Base-by-base conservation (phyloP, 352 stramenopile species). In the Pythium oligandrum region DNA sequence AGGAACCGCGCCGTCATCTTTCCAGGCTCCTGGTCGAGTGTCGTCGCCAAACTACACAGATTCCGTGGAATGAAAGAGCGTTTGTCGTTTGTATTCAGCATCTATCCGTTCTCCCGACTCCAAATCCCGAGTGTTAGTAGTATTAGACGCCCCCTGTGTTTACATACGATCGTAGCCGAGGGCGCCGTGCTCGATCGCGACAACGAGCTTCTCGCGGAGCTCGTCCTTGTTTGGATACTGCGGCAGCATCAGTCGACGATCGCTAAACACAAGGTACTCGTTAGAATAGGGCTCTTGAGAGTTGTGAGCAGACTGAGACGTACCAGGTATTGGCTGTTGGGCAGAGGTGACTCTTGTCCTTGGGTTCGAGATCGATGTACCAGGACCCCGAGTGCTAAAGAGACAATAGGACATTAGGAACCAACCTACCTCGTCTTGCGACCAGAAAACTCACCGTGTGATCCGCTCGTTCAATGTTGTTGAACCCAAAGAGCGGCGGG, bases 81-180 rank as follows among this genome's bases (percentile, higher is more conserved):
- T 51, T 40, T 42, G n/a, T 48, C 26, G 11, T 37, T 57, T 4
- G 34, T 52, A 7, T 53, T 53, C 36, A 31, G 34, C 11, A 10
- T 31, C 9, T 49, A n/a, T 44, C 17, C 10, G 40, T 51, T 40
- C n/a, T 51, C 8, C 47, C 9, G 17, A 51, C 44, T 59, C 45
- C 17, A 26, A 26, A 26, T 26, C 17, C 17, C 17, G 17, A 26
- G 17, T 26, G 17, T 26, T 26, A 26, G 17, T 26, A 26, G 17
- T 26, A 0, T 26, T 26, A 26, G 17, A 26, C 17, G 17, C 17
- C 17, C 17, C 17, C 17, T 54, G 11, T 59, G 35, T 64, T 60
- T 79, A 92, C 71, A 92, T 86, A 44, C 78, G 75, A 49, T 92
- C 78, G 51, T 90, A 92, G 11, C 82, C 82, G 33, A 89, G 66